Evolutionary conservation across 2,329 filamentous ascomycete species (phyloP).

Genomic region (Clonostachys byssicola): DNA sequence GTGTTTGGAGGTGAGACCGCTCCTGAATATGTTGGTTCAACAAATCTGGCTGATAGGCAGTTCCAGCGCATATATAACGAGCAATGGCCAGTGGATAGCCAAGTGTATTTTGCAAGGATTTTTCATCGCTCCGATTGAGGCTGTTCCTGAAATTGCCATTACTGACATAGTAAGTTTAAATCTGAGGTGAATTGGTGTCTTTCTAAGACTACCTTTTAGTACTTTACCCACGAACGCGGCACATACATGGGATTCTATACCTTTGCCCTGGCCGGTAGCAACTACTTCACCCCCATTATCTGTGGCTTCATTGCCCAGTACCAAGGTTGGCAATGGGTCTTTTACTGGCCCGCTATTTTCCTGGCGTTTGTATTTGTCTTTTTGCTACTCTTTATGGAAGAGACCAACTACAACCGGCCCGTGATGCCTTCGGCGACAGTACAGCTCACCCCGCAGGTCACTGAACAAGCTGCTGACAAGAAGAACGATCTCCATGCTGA

Average conservation of each 20-base stretch:
- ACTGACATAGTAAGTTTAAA: slow-evolving; percentile 25
- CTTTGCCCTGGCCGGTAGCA: slow-evolving; percentile 17
- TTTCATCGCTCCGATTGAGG: slow-evolving; percentile 38
- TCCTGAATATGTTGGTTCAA: too few species aligned
- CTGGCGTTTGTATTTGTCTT: slow-evolving; percentile 25
- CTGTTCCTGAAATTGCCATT: slow-evolving; percentile 38
- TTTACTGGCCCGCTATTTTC: slow-evolving; percentile 34
- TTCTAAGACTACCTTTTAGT: slow-evolving; percentile 6
- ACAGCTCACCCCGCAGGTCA: slow-evolving; percentile 36
- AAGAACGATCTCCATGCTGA: too few species aligned
- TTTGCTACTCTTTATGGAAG: slow-evolving; percentile 54
- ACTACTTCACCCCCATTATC: slow-evolving; percentile 2
- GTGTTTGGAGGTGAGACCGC: too few species aligned
- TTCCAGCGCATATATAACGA: neutral
- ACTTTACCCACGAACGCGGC: slow-evolving; percentile 34
- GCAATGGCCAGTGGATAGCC: slow-evolving; percentile 34
- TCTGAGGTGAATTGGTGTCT: neutral
- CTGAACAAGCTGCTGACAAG: too few species aligned
- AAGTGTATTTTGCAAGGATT: slow-evolving; percentile 37
- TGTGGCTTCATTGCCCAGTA: slow-evolving; percentile 7
- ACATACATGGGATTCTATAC: slow-evolving; percentile 37
- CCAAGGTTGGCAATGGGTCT: slow-evolving; percentile 17
- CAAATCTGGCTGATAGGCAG: neutral
- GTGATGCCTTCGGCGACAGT: slow-evolving; percentile 14
- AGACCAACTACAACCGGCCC: slow-evolving; percentile 46